These are phyloP conservation scores for Naganishia liquefaciens DNA, from an alignment of 1,284 basidiomycete species.

Conservation along the genomic window DNA sequence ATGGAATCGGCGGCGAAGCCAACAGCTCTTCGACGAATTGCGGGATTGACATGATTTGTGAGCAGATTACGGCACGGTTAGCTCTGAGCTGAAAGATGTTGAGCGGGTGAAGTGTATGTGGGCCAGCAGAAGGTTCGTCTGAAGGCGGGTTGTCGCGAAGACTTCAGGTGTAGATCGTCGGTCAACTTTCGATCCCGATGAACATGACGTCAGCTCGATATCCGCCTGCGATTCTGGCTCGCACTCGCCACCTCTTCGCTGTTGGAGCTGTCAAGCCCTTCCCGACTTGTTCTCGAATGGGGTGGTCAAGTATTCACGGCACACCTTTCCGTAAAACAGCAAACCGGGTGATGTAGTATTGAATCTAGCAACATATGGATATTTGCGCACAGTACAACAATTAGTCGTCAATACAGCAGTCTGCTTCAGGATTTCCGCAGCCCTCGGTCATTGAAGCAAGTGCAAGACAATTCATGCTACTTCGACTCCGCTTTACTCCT, in stretches of 20 bases:
- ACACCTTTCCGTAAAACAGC: too few relatives aligned
- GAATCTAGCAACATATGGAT: neutral
- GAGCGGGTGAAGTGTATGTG: too few relatives aligned
- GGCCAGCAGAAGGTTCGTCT: too few relatives aligned
- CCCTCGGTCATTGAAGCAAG: neutral
- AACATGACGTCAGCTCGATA: neutral
- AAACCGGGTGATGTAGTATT: too few relatives aligned
- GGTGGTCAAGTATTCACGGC: too few relatives aligned
- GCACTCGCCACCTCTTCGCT: too few relatives aligned
- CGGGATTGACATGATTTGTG: conserved; percentile 8
- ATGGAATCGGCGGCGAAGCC: conserved; percentile 10
- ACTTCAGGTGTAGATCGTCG: conserved; percentile 5
- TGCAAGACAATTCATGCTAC: too few relatives aligned
- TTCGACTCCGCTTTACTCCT: conserved; percentile 13
- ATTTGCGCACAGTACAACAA: neutral
- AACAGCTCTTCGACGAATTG: conserved; percentile 10
- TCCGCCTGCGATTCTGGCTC: neutral
- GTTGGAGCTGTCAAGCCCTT: too few relatives aligned
- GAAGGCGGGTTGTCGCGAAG: too few relatives aligned
- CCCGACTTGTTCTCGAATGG: too few relatives aligned
- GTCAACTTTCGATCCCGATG: conserved; percentile 9
- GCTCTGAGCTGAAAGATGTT: too few relatives aligned
- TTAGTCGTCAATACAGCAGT: neutral
- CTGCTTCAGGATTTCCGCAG: neutral
- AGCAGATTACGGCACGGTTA: neutral